phyloP scores from a whole-genome alignment of 176 grass and related monocot species.

The Guadua angustifolia region DNA sequence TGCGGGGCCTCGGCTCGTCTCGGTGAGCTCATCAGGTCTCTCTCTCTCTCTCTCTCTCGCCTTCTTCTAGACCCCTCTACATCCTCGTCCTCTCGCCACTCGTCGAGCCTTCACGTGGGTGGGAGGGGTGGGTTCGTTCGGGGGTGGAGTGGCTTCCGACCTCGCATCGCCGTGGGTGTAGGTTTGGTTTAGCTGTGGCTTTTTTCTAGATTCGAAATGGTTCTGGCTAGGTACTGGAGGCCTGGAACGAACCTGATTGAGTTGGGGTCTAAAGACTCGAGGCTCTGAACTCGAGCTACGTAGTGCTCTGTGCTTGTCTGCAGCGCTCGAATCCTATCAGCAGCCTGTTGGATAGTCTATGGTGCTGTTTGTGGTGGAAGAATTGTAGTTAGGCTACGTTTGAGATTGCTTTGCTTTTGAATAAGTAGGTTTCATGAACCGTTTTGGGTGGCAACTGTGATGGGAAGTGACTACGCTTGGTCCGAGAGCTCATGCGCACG shows the following conservation, averaged over 20 bases:
- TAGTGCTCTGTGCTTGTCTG: neutral
- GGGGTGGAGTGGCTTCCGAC: neutral
- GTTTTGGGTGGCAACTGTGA: neutral
- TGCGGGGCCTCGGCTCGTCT: neutral
- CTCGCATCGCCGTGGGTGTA: neutral
- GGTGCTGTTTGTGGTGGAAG: neutral
- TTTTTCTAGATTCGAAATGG: neutral
- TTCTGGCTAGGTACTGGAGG: neutral
- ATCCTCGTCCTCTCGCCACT: neutral
- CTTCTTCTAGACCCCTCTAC: neutral
- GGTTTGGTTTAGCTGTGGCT: slow-evolving; percentile 14
- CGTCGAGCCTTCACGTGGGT: neutral
- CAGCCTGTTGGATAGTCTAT: neutral
- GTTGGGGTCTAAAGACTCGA: neutral
- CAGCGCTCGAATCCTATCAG: neutral
- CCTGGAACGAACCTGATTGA: neutral
- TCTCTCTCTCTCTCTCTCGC: neutral
- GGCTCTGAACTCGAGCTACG: neutral
- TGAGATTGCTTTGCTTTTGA: neutral
- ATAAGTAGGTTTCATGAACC: slow-evolving; percentile 6
- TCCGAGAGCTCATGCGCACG: too few species aligned
- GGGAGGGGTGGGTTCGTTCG: neutral
- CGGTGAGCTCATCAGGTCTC: neutral
- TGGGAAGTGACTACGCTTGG: neutral
- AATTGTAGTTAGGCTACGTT: neutral